A percentile compares a stretch with the other conserved stretches of the same genome.
These are phyloP conservation scores for Penicillium mononematosum DNA, from an alignment of 495 filamentous ascomycete genomes.

Conservation along the genomic window DNA sequence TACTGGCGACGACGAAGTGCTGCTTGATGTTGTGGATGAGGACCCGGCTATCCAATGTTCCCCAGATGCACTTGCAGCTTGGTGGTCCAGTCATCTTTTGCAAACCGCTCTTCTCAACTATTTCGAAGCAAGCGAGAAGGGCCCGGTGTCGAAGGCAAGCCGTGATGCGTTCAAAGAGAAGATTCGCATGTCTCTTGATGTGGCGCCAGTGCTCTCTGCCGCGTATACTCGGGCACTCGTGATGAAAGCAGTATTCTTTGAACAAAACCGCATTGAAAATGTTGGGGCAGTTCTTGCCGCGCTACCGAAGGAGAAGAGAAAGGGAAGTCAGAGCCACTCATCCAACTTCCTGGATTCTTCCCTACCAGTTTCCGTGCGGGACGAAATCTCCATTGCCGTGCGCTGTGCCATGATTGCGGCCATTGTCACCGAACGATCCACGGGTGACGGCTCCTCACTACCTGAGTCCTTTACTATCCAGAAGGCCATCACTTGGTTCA, in stretches of 20 bases:
- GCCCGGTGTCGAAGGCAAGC: slow-evolving; percentile 38
- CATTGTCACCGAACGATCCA: slow-evolving; percentile 51
- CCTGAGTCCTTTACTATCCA: slow-evolving; percentile 39
- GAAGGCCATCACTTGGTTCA: slow-evolving; percentile 46
- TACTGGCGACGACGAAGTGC: slow-evolving; percentile 58
- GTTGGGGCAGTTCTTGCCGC: slow-evolving; percentile 50
- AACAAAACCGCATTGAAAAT: slow-evolving; percentile 45
- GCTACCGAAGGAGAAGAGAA: slow-evolving; percentile 45
- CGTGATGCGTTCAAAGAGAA: slow-evolving; percentile 52
- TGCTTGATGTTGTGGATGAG: slow-evolving; percentile 81
- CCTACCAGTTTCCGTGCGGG: slow-evolving; percentile 49
- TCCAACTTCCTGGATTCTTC: slow-evolving; percentile 50
- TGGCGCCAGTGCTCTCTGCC: slow-evolving; percentile 77
- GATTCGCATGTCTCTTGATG: slow-evolving; percentile 65
- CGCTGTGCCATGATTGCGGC: slow-evolving; percentile 79
- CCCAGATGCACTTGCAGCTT: slow-evolving; percentile 85
- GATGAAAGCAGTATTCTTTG: slow-evolving; percentile 54
- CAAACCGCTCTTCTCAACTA: slow-evolving; percentile 65
- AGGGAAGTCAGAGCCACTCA: slow-evolving; percentile 29
- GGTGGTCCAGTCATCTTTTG: slow-evolving; percentile 80
- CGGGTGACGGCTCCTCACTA: slow-evolving; percentile 36
- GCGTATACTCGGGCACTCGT: slow-evolving; percentile 77
- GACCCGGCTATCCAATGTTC: slow-evolving; percentile 84
- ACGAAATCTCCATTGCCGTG: slow-evolving; percentile 69
- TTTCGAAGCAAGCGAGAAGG: slow-evolving; percentile 51